phyloP scores from a whole-genome alignment of 106 monocot genomes.

The Dioscorea dumetorum region DNA sequence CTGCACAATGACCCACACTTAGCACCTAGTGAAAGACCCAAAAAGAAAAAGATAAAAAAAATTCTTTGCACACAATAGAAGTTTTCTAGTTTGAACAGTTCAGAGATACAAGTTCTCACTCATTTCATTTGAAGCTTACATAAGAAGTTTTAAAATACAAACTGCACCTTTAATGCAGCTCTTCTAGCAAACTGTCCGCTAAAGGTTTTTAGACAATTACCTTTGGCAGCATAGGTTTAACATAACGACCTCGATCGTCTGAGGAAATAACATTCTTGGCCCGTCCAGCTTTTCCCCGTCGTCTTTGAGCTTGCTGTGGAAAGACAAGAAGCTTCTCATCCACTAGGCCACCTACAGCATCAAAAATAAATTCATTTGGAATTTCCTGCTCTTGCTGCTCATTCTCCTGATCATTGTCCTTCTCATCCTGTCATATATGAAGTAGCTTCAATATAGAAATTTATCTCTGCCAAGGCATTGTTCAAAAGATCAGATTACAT shows the following conservation, averaged over 20 bases:
- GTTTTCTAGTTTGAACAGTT: too few species aligned
- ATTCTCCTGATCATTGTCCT: slow-evolving; percentile 62
- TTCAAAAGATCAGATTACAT: too few species aligned
- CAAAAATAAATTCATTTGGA: slow-evolving; percentile 98
- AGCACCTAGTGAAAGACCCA: too few species aligned
- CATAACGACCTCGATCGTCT: slow-evolving; percentile 93
- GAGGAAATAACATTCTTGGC: slow-evolving; percentile 99
- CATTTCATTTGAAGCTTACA: too few species aligned
- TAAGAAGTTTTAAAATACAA: too few species aligned
- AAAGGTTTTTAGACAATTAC: slow-evolving; percentile 15
- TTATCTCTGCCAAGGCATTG: too few species aligned
- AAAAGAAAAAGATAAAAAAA: too few species aligned
- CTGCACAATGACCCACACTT: slow-evolving; percentile 21
- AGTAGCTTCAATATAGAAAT: background rate
- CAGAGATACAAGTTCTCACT: too few species aligned
- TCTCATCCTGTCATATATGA: slow-evolving; percentile 25
- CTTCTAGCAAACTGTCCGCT: too few species aligned
- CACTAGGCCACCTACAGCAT: slow-evolving; percentile 92
- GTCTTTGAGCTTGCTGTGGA: slow-evolving; percentile 94
- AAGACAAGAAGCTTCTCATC: slow-evolving; percentile 97
- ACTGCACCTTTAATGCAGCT: too few species aligned
- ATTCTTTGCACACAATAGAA: too few species aligned
- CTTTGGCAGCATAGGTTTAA: slow-evolving; percentile 99
- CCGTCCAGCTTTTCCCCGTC: slow-evolving; percentile 84
- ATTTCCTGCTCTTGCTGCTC: slow-evolving; percentile 83